A percentile compares a stretch with the other conserved stretches of the same genome.
Evolutionary conservation across 2,329 filamentous ascomycete genomes (phyloP).

Genomic region (Aspergillus bombycis): DNA sequence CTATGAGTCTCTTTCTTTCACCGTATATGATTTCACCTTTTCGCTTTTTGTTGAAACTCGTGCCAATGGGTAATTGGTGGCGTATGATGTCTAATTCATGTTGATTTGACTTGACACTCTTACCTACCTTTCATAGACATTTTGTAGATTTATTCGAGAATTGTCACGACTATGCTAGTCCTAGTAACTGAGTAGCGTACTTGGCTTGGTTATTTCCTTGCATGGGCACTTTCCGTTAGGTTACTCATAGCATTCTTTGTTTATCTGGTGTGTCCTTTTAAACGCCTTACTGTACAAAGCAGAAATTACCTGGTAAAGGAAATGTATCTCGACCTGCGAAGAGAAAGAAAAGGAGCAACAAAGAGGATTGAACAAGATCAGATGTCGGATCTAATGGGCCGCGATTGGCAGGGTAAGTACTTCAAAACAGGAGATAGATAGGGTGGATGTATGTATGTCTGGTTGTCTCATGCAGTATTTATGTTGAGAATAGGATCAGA

Average conservation of each 20-base stretch:
- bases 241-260: not conserved
- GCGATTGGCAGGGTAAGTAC: not conserved
- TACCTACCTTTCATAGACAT: not conserved
- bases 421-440: not conserved
- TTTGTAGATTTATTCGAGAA: not conserved
- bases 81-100: not conserved
- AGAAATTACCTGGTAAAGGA: not conserved
- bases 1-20: constrained; percentile 1
- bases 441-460: constrained; percentile 5
- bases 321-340: constrained; percentile 7
- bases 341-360: not conserved
- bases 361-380: constrained; percentile 4
- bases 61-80: not conserved
- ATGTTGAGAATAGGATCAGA: not conserved
- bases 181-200: not conserved
- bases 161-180: not conserved
- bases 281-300: constrained; percentile 2
- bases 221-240: not conserved
- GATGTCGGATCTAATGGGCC: not conserved
- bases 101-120: not conserved
- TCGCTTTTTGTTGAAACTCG: not conserved
- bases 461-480: not conserved
- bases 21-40: not conserved
- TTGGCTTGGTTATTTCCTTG: not conserved
- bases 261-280: not conserved